phyloP scores from a whole-genome alignment of 306 rosid genomes.

The Astragalus glycyphyllos region DNA sequence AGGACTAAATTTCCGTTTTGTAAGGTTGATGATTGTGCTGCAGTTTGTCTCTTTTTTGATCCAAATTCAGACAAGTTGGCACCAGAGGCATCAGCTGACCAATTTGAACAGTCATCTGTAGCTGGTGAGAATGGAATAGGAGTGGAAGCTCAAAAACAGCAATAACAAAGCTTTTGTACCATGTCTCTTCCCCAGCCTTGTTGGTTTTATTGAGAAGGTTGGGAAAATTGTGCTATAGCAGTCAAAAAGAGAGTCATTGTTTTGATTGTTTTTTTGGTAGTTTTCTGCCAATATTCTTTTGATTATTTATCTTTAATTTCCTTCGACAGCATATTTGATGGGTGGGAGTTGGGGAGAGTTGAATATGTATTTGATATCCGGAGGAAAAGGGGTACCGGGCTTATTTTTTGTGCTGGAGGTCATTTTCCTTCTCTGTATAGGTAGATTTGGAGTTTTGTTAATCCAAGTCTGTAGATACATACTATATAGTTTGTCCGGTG shows the following conservation, averaged over 20 bases:
- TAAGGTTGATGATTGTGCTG: conserved; percentile 94
- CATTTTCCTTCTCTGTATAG: conserved; percentile 51
- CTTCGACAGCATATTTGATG: conserved; percentile 40
- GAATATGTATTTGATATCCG: conserved; percentile 39
- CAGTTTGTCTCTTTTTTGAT: conserved; percentile 78
- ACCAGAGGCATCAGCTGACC: conserved; percentile 34
- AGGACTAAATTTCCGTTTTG: conserved; percentile 61
- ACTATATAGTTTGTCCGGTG: conserved; percentile 35
- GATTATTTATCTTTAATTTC: conserved; percentile 49
- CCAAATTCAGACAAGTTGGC: conserved; percentile 44
- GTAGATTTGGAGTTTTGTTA: conserved; percentile 62
- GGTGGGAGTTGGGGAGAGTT: conserved; percentile 38
- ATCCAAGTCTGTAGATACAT: conserved; percentile 55
- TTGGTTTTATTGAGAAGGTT: conserved; percentile 53
- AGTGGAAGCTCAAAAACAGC: conserved; percentile 42
- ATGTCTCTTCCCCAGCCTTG: conserved; percentile 51
- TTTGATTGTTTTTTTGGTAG: conserved; percentile 44
- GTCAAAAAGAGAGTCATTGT: conserved; percentile 44
- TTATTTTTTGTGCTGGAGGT: conserved; percentile 52
- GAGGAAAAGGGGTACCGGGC: conserved; percentile 57
- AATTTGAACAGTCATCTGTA: conserved; percentile 41
- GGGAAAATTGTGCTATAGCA: conserved; percentile 43
- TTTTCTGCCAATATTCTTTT: conserved; percentile 53
- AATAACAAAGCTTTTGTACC: conserved; percentile 43
- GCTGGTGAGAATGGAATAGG: conserved; percentile 44